These are phyloP conservation scores for Fusarium nelsonii DNA, from an alignment of 2,329 filamentous ascomycete genomes.

Conservation along the genomic window DNA sequence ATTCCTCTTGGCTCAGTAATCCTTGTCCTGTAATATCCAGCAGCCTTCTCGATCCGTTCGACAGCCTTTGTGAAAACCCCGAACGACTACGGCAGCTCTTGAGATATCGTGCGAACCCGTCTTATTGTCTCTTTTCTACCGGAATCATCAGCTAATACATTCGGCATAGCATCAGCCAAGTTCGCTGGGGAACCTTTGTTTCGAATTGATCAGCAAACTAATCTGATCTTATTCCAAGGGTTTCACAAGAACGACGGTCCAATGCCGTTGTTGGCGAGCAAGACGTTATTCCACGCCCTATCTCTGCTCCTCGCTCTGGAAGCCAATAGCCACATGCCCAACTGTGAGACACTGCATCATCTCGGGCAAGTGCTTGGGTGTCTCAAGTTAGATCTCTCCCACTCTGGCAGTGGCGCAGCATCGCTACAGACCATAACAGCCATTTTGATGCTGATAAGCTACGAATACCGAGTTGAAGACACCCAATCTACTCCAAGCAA, in stretches of 20 bases:
- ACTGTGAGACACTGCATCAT: slow-evolving; percentile 5
- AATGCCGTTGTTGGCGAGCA: background rate
- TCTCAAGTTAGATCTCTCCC: background rate
- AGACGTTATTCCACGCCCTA: slow-evolving; percentile 3
- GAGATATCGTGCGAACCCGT: background rate
- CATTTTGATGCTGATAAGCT: slow-evolving; percentile 6
- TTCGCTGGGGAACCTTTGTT: slow-evolving; percentile 8
- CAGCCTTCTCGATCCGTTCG: slow-evolving; percentile 1
- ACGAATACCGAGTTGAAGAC: slow-evolving; percentile 9
- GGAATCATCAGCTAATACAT: background rate
- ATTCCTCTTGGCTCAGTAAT: fast-evolving
- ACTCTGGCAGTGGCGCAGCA: fast-evolving
- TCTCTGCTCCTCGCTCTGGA: slow-evolving; percentile 1
- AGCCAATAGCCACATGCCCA: background rate
- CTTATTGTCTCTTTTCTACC: fast-evolving
- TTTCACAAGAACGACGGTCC: background rate
- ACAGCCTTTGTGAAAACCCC: slow-evolving; percentile 10
- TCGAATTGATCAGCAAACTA: slow-evolving; percentile 1
- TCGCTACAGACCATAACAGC: background rate
- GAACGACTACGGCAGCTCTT: slow-evolving; percentile 4
- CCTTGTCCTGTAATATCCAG: background rate
- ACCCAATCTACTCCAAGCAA: too few species aligned
- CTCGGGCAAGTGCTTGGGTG: slow-evolving; percentile 3
- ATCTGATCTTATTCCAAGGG: background rate
- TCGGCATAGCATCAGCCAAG: background rate